phyloP scores from a whole-genome alignment of 2,329 filamentous ascomycete genomes.

The Calcarisporium arbuscula region DNA sequence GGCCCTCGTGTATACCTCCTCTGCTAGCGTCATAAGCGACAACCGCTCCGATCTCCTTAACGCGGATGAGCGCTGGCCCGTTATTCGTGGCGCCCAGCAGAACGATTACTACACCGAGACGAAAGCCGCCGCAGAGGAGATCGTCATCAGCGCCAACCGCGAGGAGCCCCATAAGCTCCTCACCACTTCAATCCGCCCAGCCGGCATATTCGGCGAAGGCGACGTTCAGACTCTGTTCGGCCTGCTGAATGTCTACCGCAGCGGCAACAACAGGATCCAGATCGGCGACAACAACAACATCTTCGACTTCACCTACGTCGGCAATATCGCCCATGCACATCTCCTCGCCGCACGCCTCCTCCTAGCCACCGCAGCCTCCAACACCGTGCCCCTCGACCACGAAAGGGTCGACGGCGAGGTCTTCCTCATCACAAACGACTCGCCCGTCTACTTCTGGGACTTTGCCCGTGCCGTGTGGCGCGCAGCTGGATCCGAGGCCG shows the following conservation, averaged over 20 bases:
- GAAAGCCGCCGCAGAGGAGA: constrained; percentile 79
- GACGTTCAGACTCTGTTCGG: constrained; percentile 71
- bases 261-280: constrained; percentile 68
- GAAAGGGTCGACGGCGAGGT: constrained; percentile 77
- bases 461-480: constrained; percentile 74
- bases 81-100: constrained; percentile 64
- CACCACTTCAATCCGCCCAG: constrained; percentile 76
- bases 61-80: constrained; percentile 76
- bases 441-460: constrained; percentile 87
- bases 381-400: constrained; percentile 59
- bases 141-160: constrained; percentile 73
- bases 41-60: constrained; percentile 73
- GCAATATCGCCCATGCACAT: constrained; percentile 68
- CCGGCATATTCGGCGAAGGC: constrained; percentile 86
- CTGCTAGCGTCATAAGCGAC: constrained; percentile 80
- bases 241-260: constrained; percentile 64
- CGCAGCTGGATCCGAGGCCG: constrained; percentile 46
- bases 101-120: constrained; percentile 84
- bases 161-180: constrained; percentile 52
- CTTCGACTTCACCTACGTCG: constrained; percentile 60
- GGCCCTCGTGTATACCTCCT: constrained; percentile 86
- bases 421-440: constrained; percentile 87
- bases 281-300: constrained; percentile 64
- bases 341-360: constrained; percentile 72
- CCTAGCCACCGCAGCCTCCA: constrained; percentile 50